A percentile compares a stretch with the other conserved stretches of the same genome.
These are phyloP conservation scores for Colletotrichum falcatum DNA, from an alignment of 2,329 filamentous ascomycete genomes.

Conservation along the genomic window DNA sequence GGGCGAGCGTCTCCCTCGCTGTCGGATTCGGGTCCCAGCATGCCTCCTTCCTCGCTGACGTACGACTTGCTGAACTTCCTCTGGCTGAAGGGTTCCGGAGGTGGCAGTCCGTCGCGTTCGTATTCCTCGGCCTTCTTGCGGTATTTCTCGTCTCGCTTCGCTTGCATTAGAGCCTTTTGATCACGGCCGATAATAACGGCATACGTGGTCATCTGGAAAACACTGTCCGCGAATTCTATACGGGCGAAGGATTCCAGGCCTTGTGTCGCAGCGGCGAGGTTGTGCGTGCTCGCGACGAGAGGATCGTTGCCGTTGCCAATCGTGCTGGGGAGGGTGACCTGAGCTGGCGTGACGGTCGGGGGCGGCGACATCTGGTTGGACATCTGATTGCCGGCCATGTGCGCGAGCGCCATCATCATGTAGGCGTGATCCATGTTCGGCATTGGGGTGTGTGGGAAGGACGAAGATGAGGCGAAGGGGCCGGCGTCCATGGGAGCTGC, in stretches of 20 bases:
- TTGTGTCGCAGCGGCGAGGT: slow-evolving; percentile 52
- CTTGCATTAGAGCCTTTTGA: slow-evolving; percentile 67
- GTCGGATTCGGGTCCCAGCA: slow-evolving; percentile 73
- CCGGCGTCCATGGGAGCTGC: slow-evolving; percentile 42
- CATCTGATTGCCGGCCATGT: slow-evolving; percentile 51
- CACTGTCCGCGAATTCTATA: slow-evolving; percentile 79
- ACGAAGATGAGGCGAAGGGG: slow-evolving; percentile 50
- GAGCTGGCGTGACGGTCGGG: slow-evolving; percentile 59
- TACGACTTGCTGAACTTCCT: slow-evolving; percentile 73
- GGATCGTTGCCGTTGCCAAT: slow-evolving; percentile 46
- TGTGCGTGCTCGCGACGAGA: slow-evolving; percentile 49
- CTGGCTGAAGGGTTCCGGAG: slow-evolving; percentile 62
- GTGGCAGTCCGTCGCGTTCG: slow-evolving; percentile 61
- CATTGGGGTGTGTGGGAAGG: slow-evolving; percentile 50
- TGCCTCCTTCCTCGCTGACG: slow-evolving; percentile 77
- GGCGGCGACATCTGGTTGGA: slow-evolving; percentile 54
- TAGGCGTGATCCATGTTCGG: slow-evolving; percentile 53
- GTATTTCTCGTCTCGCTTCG: slow-evolving; percentile 64
- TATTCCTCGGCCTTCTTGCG: slow-evolving; percentile 60
- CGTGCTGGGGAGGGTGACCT: slow-evolving; percentile 57
- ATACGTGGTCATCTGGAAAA: slow-evolving; percentile 83
- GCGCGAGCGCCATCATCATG: slow-evolving; percentile 60
- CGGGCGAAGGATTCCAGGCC: slow-evolving; percentile 68
- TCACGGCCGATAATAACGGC: slow-evolving; percentile 80
- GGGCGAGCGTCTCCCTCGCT: slow-evolving; percentile 63